phyloP scores from a whole-genome alignment of 2,329 filamentous ascomycete species.

The Ophiostoma perfectum region DNA sequence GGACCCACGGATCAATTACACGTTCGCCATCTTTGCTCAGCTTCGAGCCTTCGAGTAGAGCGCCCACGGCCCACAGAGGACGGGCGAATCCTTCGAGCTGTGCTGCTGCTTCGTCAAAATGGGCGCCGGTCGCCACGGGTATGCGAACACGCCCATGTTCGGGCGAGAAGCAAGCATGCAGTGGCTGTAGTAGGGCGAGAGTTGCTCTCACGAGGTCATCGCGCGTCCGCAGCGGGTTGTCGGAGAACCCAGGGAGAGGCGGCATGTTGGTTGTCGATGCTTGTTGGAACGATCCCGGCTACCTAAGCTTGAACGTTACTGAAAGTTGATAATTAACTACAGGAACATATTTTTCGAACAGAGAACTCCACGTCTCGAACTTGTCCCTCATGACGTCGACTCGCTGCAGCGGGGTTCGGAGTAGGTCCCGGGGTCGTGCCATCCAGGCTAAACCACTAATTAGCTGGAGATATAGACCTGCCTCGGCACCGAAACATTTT shows the following conservation, averaged over 20 bases:
- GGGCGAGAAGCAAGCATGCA: conserved; percentile 34
- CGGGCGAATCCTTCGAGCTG: conserved; percentile 44
- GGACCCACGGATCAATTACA: conserved; percentile 31
- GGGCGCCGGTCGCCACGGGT: conserved; percentile 36
- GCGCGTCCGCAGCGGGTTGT: conserved; percentile 37
- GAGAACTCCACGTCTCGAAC: background rate
- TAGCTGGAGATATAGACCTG: no score
- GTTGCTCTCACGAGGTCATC: conserved; percentile 36
- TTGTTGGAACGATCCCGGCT: no score
- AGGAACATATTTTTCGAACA: no score
- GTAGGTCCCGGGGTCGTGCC: conserved; percentile 1
- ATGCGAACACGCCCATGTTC: conserved; percentile 36
- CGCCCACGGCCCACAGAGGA: conserved; percentile 33
- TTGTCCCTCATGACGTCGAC: conserved; percentile 2
- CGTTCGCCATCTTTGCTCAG: background rate
- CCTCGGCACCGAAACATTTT: background rate
- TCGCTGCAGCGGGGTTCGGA: conserved; percentile 17
- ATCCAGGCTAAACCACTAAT: background rate
- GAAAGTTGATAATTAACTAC: no score
- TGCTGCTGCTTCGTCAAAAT: conserved; percentile 42
- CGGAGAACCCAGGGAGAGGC: conserved; percentile 37
- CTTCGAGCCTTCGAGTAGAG: conserved; percentile 16
- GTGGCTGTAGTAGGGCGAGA: conserved; percentile 34
- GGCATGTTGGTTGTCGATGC: conserved; percentile 21
- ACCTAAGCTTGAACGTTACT: no score